Percentiles rank a stretch among this genome's conserved stretches.
phyloP scores from a whole-genome alignment of 129 eudicot genomes.

The Flaveria robusta region DNA sequence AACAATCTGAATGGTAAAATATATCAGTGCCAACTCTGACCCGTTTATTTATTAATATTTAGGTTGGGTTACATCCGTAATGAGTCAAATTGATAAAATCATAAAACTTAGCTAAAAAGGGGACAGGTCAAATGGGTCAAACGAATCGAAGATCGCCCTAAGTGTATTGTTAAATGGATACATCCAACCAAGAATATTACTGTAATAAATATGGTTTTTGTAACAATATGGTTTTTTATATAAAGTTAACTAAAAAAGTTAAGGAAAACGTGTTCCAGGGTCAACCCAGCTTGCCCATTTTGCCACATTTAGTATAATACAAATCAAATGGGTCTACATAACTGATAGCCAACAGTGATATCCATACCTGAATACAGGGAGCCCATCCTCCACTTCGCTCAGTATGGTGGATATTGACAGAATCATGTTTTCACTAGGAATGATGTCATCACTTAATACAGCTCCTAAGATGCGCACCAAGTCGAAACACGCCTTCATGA shows the following conservation, averaged over 20 bases:
- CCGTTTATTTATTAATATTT: neutral
- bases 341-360: constrained; percentile 23
- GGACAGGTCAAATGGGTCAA: neutral
- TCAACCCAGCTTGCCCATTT: neutral
- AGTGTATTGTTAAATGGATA: neutral
- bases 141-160: neutral
- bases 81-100: neutral
- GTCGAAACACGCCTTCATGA: constrained; percentile 87
- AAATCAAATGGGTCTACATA: constrained; percentile 8
- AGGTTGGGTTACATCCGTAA: neutral
- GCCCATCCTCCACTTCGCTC: constrained; percentile 56
- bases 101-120: neutral
- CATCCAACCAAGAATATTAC: neutral
- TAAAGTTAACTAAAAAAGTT: neutral
- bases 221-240: neutral
- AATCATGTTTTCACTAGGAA: constrained; percentile 69
- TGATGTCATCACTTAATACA: constrained; percentile 52
- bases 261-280: neutral
- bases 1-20: constrained; percentile 16
- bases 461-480: constrained; percentile 71
- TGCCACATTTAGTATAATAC: constrained; percentile 4
- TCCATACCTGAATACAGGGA: constrained; percentile 67
- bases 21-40: neutral
- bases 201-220: neutral
- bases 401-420: constrained; percentile 57